Evolutionary conservation across 495 filamentous ascomycete species (phyloP), one percentile per base, ranked within the genome.

Genomic region (Penicillium bialowiezense): DNA sequence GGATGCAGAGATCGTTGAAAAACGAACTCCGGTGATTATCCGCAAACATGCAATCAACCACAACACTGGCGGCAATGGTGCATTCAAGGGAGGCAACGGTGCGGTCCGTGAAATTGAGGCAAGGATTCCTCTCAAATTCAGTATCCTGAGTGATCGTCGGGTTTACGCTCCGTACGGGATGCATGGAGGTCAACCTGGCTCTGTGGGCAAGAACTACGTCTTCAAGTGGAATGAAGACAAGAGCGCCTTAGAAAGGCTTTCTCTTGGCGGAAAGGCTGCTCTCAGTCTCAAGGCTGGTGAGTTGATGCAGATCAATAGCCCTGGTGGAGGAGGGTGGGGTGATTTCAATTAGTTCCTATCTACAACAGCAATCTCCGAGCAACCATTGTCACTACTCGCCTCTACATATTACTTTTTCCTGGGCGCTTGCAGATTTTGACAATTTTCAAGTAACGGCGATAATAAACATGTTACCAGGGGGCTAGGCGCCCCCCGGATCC

Each of bases 101-200:
- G 56, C 58, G 8, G 47, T 60, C 2, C 59, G 69, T 5, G 63
- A 69, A 5, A 60, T 70, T 7, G 67, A 72, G 29, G 62, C 59
- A 29, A 50, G 62, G 5, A 56, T 53, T 24, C 61, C 87, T 2
- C 75, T 96, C 21, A 87, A 92, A 60, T 88, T 89, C 1, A 87
- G 81, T 6, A 95, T 97, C 44, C 68, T 97, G 20, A 85, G 79
- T 46, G 91, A 97, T 65, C 71, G 91, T 17, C 70, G 91, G 12
- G 89, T 95, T 0, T 90, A 87, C 57, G 78, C 80, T 32, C 91
- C 91, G 3, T 96, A 96, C 63, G 91, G 91, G 0, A 71, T 95
- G 50, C 81, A 74, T 9, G 91, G 91, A 12, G 91, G 90, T 17
- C 23, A 26, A 3, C 23, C 23, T 34, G 31, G 31, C n/a, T 34